phyloP scores from a whole-genome alignment of 2,329 filamentous ascomycete genomes.

The Huntiella bhutanensis region DNA sequence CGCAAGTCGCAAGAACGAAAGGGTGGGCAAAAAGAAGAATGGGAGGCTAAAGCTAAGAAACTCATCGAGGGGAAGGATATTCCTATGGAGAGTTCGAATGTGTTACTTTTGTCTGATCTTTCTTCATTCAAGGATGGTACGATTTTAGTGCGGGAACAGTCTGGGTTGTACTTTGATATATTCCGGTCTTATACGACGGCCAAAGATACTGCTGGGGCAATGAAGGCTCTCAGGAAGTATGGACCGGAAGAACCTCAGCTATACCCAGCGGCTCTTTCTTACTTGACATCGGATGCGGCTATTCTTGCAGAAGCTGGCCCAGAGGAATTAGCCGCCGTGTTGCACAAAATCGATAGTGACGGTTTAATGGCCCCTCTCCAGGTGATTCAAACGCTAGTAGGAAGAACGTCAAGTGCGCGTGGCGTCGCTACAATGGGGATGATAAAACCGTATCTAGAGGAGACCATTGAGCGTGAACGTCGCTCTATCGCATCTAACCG shows the following conservation, averaged over 20 bases:
- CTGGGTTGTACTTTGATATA: constrained; percentile 81
- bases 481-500: constrained; percentile 68
- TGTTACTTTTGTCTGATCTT: constrained; percentile 78
- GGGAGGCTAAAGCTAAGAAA: constrained; percentile 80
- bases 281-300: constrained; percentile 70
- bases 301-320: constrained; percentile 70
- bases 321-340: constrained; percentile 60
- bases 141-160: constrained; percentile 81
- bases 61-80: constrained; percentile 66
- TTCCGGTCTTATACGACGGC: constrained; percentile 90
- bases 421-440: constrained; percentile 91
- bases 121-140: constrained; percentile 82
- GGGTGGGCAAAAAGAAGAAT: constrained; percentile 51
- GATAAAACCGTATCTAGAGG: constrained; percentile 79
- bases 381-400: constrained; percentile 79
- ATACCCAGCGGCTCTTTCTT: constrained; percentile 79
- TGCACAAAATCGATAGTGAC: constrained; percentile 75
- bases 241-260: constrained; percentile 78
- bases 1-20: constrained; percentile 67
- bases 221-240: constrained; percentile 79
- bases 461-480: constrained; percentile 75
- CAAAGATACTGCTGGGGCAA: constrained; percentile 76
- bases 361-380: constrained; percentile 89
- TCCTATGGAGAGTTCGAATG: constrained; percentile 85
- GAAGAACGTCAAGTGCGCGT: constrained; percentile 22